Conservation (phyloP, 768 basidiomycete genomes). For the Tylopilus intermedius region DNA sequence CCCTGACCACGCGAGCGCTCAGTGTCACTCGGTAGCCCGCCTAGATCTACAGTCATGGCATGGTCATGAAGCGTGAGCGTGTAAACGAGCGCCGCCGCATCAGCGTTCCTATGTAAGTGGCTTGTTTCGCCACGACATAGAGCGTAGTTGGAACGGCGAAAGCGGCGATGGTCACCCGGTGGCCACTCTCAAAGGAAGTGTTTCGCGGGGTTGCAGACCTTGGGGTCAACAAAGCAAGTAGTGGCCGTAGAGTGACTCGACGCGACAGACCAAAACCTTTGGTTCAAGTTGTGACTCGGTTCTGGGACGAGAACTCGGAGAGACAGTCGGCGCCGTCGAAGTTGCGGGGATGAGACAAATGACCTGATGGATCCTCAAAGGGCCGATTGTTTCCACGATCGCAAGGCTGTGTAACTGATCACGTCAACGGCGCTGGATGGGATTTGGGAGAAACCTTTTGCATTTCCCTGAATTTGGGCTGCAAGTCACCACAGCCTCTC, state of each 20-base stretch:
- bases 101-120: neutral
- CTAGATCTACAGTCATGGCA: constrained; percentile 3
- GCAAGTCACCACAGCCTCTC: constrained; percentile 2
- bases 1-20: constrained; percentile 10
- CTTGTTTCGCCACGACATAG: neutral
- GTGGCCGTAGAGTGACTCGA: neutral
- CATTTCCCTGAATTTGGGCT: neutral
- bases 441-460: no score
- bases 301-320: constrained; percentile 2
- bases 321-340: constrained; percentile 14
- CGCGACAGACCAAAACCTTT: no score
- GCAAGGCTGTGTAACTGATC: neutral
- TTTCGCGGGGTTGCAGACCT: neutral
- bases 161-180: no score
- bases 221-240: neutral
- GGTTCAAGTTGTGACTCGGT: neutral
- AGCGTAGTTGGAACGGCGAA: neutral
- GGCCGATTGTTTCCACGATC: neutral
- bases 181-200: neutral
- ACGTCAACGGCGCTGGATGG: neutral
- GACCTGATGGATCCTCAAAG: neutral
- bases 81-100: neutral
- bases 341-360: constrained; percentile 2
- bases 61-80: constrained; percentile 1
- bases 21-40: neutral